Evolutionary conservation across 2,329 filamentous ascomycete species (phyloP).

Genomic region (Aspergillus terreus): DNA sequence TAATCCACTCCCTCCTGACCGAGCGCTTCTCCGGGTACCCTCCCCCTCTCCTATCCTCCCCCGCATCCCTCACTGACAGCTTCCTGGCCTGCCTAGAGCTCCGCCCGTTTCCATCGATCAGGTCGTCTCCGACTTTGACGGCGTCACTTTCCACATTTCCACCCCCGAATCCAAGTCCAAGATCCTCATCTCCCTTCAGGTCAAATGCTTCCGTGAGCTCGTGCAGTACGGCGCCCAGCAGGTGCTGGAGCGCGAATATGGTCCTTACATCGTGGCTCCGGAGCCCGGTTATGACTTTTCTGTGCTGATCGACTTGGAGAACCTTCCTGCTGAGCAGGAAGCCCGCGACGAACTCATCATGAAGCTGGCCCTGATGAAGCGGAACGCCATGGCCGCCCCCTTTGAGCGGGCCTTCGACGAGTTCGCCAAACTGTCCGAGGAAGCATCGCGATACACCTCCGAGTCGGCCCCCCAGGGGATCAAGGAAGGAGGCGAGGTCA

Average conservation of each 20-base stretch:
- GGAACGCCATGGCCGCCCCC: slow-evolving; percentile 97
- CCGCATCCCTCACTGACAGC: slow-evolving; percentile 33
- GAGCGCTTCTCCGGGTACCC: slow-evolving; percentile 85
- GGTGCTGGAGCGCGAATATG: slow-evolving; percentile 92
- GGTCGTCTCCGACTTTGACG: slow-evolving; percentile 97
- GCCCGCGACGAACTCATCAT: slow-evolving; percentile 80
- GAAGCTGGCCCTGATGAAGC: slow-evolving; percentile 87
- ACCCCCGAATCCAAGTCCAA: slow-evolving; percentile 91
- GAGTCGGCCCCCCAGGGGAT: slow-evolving; percentile 92
- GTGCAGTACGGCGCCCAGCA: slow-evolving; percentile 88
- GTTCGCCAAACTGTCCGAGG: slow-evolving; percentile 79
- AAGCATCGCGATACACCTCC: slow-evolving; percentile 86
- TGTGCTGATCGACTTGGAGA: slow-evolving; percentile 81
- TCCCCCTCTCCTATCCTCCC: slow-evolving; percentile 21
- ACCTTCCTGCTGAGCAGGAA: slow-evolving; percentile 78
- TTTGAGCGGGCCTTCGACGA: slow-evolving; percentile 97
- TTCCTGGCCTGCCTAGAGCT: slow-evolving; percentile 54
- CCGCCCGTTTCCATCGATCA: slow-evolving; percentile 89
- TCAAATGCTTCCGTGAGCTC: slow-evolving; percentile 92
- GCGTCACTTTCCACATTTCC: slow-evolving; percentile 96
- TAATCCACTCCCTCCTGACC: slow-evolving; percentile 92
- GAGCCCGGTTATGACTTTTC: slow-evolving; percentile 97
- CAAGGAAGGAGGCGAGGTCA: slow-evolving; percentile 83
- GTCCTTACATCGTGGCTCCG: slow-evolving; percentile 78
- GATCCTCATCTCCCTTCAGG: slow-evolving; percentile 89